Percentiles rank a stretch among this genome's conserved stretches.
Conservation (phyloP, 352 stramenopile species). For the Plasmopara halstedii region DNA sequence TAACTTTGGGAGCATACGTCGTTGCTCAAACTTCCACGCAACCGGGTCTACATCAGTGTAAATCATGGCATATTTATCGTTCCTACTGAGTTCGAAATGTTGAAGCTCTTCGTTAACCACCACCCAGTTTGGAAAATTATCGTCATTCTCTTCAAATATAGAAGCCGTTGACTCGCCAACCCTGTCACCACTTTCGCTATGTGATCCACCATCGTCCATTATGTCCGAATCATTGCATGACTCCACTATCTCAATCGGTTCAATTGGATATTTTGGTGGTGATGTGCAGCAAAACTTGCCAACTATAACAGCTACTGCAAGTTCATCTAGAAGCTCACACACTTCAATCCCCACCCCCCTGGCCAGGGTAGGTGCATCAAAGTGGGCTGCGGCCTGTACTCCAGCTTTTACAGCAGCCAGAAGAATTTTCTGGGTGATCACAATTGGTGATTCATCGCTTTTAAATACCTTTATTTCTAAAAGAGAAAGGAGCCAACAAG, state of each 20-base stretch:
- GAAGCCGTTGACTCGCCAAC: constrained; percentile 32
- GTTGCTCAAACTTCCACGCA: constrained; percentile 32
- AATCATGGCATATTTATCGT: constrained; percentile 31
- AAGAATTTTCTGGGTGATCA: constrained; percentile 39
- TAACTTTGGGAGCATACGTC: constrained; percentile 32
- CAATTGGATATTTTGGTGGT: constrained; percentile 25
- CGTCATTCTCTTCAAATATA: constrained; percentile 16
- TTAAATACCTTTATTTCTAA: constrained; percentile 18
- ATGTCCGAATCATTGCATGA: constrained; percentile 38
- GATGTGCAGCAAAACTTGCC: constrained; percentile 8
- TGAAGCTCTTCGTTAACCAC: constrained; percentile 28
- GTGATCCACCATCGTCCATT: constrained; percentile 23
- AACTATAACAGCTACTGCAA: constrained; percentile 35
- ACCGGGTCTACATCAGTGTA: constrained; percentile 28
- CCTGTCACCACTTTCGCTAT: background rate
- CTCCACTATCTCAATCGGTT: constrained; percentile 37
- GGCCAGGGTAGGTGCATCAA: constrained; percentile 37
- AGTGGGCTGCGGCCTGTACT: constrained; percentile 17
- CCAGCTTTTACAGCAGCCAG: constrained; percentile 39
- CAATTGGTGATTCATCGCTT: constrained; percentile 20
- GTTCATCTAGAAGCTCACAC: constrained; percentile 38
- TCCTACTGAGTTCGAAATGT: background rate
- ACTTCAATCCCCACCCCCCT: constrained; percentile 40
- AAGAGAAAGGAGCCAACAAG: constrained; percentile 35
- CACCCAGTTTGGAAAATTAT: constrained; percentile 35